These are phyloP conservation scores for Diaporthe batatas DNA, from an alignment of 2,329 filamentous ascomycete genomes.

Conservation along the genomic window DNA sequence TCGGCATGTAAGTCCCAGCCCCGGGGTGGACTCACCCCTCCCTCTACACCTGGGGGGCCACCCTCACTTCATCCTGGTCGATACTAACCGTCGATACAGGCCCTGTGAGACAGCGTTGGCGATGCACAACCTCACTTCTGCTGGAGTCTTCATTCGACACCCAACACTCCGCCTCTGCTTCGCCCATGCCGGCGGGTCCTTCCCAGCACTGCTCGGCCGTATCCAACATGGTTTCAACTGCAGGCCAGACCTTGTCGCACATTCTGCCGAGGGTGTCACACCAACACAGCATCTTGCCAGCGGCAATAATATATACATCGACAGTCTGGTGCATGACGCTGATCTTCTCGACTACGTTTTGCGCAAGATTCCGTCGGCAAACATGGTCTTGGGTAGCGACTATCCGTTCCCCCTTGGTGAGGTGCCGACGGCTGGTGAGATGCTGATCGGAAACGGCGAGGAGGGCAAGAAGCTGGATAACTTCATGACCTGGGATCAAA, in stretches of 20 bases:
- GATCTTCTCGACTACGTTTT: slow-evolving; percentile 52
- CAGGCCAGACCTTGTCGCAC: slow-evolving; percentile 52
- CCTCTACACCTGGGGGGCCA: too few relatives aligned
- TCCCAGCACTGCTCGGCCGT: slow-evolving; percentile 52
- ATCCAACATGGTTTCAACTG: slow-evolving; percentile 54
- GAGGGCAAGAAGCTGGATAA: slow-evolving; percentile 41
- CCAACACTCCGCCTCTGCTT: slow-evolving; percentile 51
- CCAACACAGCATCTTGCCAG: slow-evolving; percentile 49
- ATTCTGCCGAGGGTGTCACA: slow-evolving; percentile 48
- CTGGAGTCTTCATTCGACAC: slow-evolving; percentile 50
- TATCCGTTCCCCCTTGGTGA: slow-evolving; percentile 54
- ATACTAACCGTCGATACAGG: slow-evolving; percentile 11
- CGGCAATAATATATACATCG: slow-evolving; percentile 51
- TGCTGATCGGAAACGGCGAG: slow-evolving; percentile 48
- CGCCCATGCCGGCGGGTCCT: slow-evolving; percentile 53
- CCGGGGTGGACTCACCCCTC: not conserved
- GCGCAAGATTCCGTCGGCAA: slow-evolving; percentile 50
- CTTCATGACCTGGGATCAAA: slow-evolving; percentile 51
- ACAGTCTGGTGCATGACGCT: slow-evolving; percentile 52
- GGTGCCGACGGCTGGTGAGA: slow-evolving; percentile 51
- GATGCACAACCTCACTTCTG: slow-evolving; percentile 50
- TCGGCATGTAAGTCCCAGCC: slow-evolving; percentile 48
- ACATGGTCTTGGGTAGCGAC: slow-evolving; percentile 53
- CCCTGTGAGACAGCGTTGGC: slow-evolving; percentile 53
- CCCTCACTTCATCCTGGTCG: not conserved